Conservation (phyloP, 495 filamentous ascomycete species). For the Penicillium lividum region DNA sequence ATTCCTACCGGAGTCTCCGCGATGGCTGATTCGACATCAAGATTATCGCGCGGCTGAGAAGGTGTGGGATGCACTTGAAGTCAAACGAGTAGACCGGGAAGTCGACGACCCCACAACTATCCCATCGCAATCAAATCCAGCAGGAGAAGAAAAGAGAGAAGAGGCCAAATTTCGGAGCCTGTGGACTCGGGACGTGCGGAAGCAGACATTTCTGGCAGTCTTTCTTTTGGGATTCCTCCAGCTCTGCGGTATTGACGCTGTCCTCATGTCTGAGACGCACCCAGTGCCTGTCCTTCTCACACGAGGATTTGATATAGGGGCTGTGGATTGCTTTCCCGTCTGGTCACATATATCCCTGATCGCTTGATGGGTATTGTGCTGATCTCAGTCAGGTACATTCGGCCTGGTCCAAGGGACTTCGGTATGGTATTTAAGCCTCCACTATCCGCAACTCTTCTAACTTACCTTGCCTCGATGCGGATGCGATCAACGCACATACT, state of each 20-base stretch:
- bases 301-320: background rate
- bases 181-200: conserved; percentile 42
- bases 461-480: background rate
- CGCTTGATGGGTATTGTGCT: background rate
- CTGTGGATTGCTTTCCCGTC: conserved; percentile 1
- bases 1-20: conserved; percentile 48
- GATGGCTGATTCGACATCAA: conserved; percentile 49
- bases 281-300: background rate
- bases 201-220: conserved; percentile 38
- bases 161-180: conserved; percentile 30
- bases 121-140: no score
- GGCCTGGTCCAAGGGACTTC: no score
- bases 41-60: conserved; percentile 35
- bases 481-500: background rate
- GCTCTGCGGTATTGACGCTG: conserved; percentile 49
- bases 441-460: background rate
- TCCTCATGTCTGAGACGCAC: conserved; percentile 28
- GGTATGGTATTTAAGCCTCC: background rate
- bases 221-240: conserved; percentile 50
- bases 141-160: background rate
- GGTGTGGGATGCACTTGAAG: conserved; percentile 48
- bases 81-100: conserved; percentile 51
- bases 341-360: background rate
- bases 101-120: conserved; percentile 3
- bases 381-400: background rate